Evolutionary conservation across 2,329 filamentous ascomycete genomes (phyloP).

Genomic region (Alternaria arborescens): DNA sequence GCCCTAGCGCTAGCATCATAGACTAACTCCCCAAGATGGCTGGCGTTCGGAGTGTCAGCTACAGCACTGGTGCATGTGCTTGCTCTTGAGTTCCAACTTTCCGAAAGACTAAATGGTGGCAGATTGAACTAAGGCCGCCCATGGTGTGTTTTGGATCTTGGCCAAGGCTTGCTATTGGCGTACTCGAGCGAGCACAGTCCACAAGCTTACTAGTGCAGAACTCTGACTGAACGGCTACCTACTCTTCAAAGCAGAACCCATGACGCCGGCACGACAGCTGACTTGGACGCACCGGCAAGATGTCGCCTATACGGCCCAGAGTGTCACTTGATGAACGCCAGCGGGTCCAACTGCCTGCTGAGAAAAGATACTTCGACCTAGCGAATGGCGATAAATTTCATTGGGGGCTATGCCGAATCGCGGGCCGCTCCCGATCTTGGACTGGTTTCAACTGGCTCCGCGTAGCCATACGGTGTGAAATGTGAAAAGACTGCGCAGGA

Average conservation of each 20-base stretch:
- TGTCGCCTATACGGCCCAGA: background rate
- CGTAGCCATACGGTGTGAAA: slow-evolving; percentile 15
- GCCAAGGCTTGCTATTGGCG: slow-evolving; percentile 2
- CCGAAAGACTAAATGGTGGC: background rate
- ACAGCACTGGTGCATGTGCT: background rate
- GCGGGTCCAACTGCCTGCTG: background rate
- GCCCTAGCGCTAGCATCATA: background rate
- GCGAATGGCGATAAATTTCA: slow-evolving; percentile 2
- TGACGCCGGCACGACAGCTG: slow-evolving; percentile 13
- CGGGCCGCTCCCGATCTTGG: slow-evolving; percentile 18
- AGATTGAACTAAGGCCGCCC: background rate
- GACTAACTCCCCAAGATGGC: background rate
- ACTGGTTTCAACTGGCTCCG: slow-evolving; percentile 12
- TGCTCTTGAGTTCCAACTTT: background rate
- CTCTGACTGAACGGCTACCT: slow-evolving; percentile 12
- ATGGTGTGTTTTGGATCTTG: slow-evolving; percentile 6
- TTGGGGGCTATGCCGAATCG: slow-evolving; percentile 19
- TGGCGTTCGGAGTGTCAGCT: background rate
- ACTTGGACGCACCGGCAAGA: slow-evolving; percentile 2
- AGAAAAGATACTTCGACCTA: slow-evolving; percentile 1
- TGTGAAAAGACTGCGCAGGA: slow-evolving; percentile 11
- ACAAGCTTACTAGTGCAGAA: slow-evolving; percentile 17
- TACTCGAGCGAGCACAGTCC: slow-evolving; percentile 10
- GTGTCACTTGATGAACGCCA: background rate
- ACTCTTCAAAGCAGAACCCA: slow-evolving; percentile 8